phyloP scores from a whole-genome alignment of 495 filamentous ascomycete genomes.

The Oleoguttula mirabilis region DNA sequence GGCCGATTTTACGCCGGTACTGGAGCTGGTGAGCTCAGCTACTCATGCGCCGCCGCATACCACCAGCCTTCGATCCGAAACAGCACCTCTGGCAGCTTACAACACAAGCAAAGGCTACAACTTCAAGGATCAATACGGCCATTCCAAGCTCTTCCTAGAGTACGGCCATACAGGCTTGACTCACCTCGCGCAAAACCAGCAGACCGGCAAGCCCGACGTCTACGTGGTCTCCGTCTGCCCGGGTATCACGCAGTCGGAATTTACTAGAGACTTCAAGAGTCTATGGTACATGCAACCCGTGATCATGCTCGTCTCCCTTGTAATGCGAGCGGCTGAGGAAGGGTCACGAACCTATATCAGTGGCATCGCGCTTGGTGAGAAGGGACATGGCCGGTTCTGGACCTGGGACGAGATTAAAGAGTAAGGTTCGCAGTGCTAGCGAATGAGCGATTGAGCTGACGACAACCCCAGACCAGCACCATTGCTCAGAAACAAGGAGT shows the following conservation, averaged over 20 bases:
- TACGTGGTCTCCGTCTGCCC: slow-evolving; percentile 15
- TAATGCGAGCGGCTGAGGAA: slow-evolving; percentile 14
- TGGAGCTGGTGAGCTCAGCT: slow-evolving; percentile 16
- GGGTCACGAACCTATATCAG: slow-evolving; percentile 18
- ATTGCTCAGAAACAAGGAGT: slow-evolving; percentile 6
- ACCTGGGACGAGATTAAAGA: slow-evolving; percentile 13
- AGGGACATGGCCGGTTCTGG: slow-evolving; percentile 19
- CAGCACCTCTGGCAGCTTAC: not conserved
- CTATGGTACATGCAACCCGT: not conserved
- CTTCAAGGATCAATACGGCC: slow-evolving; percentile 1
- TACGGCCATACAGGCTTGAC: slow-evolving; percentile 9
- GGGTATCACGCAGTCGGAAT: slow-evolving; percentile 15
- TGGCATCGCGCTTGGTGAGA: slow-evolving; percentile 7
- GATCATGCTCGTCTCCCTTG: not conserved
- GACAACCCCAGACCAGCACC: no score
- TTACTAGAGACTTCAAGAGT: slow-evolving; percentile 7
- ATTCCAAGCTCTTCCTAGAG: slow-evolving; percentile 12
- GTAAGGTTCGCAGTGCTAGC: slow-evolving; percentile 13
- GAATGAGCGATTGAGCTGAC: no score
- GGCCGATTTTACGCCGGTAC: slow-evolving; percentile 7
- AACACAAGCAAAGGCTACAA: slow-evolving; percentile 5
- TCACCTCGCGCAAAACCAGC: not conserved
- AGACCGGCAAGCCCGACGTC: slow-evolving; percentile 13
- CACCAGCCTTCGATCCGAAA: not conserved
- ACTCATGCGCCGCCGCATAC: not conserved